Percentiles rank a stretch among this genome's conserved stretches.
phyloP scores from a whole-genome alignment of 2,329 filamentous ascomycete species.

The Pestalotiopsis sp. region DNA sequence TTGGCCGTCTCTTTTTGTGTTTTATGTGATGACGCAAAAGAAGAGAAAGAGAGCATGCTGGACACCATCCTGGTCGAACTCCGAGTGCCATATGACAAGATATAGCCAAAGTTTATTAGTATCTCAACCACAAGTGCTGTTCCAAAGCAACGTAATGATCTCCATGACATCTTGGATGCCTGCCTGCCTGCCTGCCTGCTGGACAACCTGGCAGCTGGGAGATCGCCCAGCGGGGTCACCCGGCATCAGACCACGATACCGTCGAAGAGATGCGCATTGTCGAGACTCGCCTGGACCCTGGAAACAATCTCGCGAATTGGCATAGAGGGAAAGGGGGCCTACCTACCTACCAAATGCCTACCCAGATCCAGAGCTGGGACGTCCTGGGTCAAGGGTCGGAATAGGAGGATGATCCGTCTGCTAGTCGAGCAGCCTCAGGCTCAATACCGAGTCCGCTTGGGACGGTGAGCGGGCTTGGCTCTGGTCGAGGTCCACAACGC shows the following conservation, averaged over 20 bases:
- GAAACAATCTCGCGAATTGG: neutral
- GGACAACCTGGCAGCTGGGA: neutral
- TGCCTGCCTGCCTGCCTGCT: no score
- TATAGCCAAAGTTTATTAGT: no score
- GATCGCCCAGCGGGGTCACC: neutral
- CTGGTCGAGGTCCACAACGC: neutral
- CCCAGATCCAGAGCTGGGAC: neutral
- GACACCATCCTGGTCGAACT: no score
- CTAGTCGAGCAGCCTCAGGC: neutral
- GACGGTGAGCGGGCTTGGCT: neutral
- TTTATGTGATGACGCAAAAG: no score
- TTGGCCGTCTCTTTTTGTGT: no score
- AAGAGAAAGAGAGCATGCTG: no score
- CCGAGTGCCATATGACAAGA: no score
- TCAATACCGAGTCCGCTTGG: slow-evolving; percentile 5
- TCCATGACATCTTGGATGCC: no score
- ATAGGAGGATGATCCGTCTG: neutral
- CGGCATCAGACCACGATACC: neutral
- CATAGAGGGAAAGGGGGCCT: neutral
- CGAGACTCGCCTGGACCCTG: slow-evolving; percentile 1
- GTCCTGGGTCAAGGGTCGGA: slow-evolving; percentile 2
- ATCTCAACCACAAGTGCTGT: no score
- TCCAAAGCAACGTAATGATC: no score
- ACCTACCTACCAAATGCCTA: no score
- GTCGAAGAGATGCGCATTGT: neutral